These are phyloP conservation scores for Plasmodium sp. DNA, from an alignment of 169 alveolate genomes.

Conservation along the genomic window DNA sequence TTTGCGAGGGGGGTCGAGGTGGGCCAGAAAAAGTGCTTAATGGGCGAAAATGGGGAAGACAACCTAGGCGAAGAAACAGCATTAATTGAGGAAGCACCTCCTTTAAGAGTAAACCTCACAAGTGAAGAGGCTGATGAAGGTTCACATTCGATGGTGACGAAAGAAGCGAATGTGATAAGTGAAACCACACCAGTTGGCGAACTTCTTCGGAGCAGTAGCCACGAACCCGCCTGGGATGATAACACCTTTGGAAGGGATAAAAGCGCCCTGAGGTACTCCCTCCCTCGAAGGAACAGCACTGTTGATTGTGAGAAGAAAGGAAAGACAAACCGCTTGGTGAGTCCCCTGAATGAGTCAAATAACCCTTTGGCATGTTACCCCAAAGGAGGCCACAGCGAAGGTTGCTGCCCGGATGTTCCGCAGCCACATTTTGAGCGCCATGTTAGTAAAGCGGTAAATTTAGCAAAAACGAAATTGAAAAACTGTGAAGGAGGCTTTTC, in stretches of 20 bases:
- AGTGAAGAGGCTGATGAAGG: not conserved
- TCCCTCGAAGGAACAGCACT: not conserved
- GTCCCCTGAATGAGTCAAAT: not conserved
- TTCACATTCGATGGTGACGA: not conserved
- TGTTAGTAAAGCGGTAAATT: not conserved
- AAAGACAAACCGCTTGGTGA: not conserved
- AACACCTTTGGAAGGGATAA: not conserved
- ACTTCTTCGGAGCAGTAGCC: not conserved
- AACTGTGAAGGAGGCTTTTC: not conserved
- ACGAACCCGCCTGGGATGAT: not conserved
- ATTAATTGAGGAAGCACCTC: not conserved
- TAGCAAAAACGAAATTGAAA: not conserved
- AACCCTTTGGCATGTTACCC: not conserved
- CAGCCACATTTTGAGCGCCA: not conserved
- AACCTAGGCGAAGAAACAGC: not conserved
- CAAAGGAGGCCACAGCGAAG: not conserved
- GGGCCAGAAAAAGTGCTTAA: not conserved
- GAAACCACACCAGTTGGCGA: not conserved
- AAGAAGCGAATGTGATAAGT: not conserved
- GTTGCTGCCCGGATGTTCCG: not conserved
- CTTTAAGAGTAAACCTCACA: not conserved
- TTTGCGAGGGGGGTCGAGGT: not conserved
- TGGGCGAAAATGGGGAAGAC: not conserved
- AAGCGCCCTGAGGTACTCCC: not conserved
- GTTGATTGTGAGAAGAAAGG: not conserved